Conservation (phyloP, 306 rosid genomes). For the Rosa chinensis region DNA sequence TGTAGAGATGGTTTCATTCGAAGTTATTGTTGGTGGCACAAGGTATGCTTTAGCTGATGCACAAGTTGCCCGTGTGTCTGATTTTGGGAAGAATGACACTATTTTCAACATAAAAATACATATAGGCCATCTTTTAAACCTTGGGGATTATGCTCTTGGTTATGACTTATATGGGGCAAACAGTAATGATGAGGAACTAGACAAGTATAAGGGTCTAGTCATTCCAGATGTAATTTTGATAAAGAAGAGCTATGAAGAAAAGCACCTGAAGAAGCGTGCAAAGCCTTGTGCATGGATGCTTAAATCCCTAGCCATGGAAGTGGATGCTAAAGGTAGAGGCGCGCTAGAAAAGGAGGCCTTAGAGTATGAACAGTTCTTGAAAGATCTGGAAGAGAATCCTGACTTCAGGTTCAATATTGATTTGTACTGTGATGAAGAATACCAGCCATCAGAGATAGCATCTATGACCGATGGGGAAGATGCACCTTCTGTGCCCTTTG, state of each 20-base stretch:
- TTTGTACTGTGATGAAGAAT: constrained; percentile 52
- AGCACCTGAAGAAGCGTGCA: constrained; percentile 50
- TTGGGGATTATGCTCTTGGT: constrained; percentile 79
- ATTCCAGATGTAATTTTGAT: constrained; percentile 62
- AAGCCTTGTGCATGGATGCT: constrained; percentile 58
- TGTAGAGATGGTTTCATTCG: constrained; percentile 44
- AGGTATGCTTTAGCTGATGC: constrained; percentile 63
- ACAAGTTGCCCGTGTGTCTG: constrained; percentile 68
- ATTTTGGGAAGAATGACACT: constrained; percentile 70
- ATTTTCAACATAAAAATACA: constrained; percentile 67
- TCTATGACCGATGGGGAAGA: constrained; percentile 67
- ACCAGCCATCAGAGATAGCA: constrained; percentile 57
- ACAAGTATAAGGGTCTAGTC: constrained; percentile 53
- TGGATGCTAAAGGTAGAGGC: constrained; percentile 46
- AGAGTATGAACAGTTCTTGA: constrained; percentile 62
- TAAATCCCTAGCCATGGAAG: constrained; percentile 60
- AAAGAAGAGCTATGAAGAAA: constrained; percentile 77
- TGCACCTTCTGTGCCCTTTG: constrained; percentile 56
- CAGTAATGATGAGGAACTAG: constrained; percentile 54
- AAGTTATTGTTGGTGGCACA: constrained; percentile 53
- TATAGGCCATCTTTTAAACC: constrained; percentile 65
- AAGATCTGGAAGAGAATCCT: constrained; percentile 64
- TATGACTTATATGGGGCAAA: constrained; percentile 57
- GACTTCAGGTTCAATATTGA: constrained; percentile 57
- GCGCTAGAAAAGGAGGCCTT: constrained; percentile 46